Conservation (phyloP, 163 green algal species). For the Chlorella variabilis region DNA sequence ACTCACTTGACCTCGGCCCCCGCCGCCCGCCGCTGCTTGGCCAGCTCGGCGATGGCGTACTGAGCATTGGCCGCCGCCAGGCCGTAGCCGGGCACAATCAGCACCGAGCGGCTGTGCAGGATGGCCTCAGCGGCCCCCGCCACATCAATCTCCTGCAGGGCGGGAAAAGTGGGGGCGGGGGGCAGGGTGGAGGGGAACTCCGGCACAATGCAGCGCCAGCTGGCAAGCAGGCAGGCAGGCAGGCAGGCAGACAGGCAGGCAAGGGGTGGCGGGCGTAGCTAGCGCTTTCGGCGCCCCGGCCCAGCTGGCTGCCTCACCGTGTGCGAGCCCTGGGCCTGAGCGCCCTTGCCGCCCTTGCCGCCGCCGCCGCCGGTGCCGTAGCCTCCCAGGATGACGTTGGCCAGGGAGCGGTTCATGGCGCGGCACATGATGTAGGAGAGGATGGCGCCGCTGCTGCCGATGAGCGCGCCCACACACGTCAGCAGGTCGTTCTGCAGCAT, state of each 20-base stretch:
- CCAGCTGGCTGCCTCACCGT: too few relatives aligned
- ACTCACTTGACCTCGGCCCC: conserved; percentile 66
- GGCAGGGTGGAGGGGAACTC: too few relatives aligned
- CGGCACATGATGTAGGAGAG: conserved; percentile 96
- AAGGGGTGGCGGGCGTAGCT: too few relatives aligned
- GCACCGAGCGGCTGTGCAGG: conserved; percentile 56
- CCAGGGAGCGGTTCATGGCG: conserved; percentile 93
- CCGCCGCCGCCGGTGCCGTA: conserved; percentile 61
- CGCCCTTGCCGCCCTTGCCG: too few relatives aligned
- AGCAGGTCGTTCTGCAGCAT: conserved; percentile 94
- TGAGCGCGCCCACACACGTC: conserved; percentile 87
- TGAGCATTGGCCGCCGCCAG: conserved; percentile 91
- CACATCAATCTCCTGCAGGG: conserved; percentile 48
- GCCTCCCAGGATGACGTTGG: conserved; percentile 92
- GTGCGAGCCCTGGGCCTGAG: conserved; percentile 18
- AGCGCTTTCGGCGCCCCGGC: too few relatives aligned
- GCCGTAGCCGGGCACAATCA: conserved; percentile 94
- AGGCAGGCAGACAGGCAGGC: too few relatives aligned
- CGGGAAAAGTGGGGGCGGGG: too few relatives aligned
- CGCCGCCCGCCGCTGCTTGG: conserved; percentile 64
- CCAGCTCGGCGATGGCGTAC: conserved; percentile 80
- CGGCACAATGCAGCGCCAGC: too few relatives aligned
- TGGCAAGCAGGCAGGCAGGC: too few relatives aligned
- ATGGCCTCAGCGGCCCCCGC: conserved; percentile 61
- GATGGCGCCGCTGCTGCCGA: conserved; percentile 91